These are phyloP conservation scores for Ettlia oleoabundans DNA, from an alignment of 139 green algal species.

Conservation along the genomic window DNA sequence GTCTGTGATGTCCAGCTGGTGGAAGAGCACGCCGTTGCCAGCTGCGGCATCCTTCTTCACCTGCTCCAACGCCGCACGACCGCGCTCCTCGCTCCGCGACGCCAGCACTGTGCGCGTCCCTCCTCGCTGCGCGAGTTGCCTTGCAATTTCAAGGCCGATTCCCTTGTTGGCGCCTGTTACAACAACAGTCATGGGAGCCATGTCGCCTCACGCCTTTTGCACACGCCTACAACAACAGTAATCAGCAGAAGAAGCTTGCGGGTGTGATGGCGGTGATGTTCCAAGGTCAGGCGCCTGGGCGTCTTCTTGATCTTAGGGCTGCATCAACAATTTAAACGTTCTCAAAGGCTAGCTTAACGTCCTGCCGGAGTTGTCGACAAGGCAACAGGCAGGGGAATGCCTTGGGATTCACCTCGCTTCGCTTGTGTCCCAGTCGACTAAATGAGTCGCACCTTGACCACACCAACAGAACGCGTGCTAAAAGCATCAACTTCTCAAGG, in stretches of 20 bases:
- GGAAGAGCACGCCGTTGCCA: neutral
- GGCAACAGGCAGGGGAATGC: too few relatives aligned
- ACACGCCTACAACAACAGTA: too few relatives aligned
- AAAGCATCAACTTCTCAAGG: neutral
- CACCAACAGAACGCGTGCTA: too few relatives aligned
- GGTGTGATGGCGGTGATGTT: neutral
- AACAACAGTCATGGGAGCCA: neutral
- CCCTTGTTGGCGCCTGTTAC: conserved; percentile 29
- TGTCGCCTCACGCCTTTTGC: neutral
- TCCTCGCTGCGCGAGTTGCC: conserved; percentile 45
- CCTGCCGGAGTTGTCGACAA: too few relatives aligned
- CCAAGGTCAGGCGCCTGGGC: too few relatives aligned
- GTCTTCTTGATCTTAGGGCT: too few relatives aligned
- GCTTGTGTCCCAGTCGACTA: neutral
- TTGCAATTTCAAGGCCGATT: conserved; percentile 72
- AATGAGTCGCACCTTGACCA: too few relatives aligned
- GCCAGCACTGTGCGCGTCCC: conserved; percentile 61
- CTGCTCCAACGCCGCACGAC: conserved; percentile 46
- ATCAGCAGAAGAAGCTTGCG: neutral
- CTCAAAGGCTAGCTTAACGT: too few relatives aligned
- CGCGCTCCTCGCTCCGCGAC: conserved; percentile 53
- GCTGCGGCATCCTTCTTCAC: conserved; percentile 26
- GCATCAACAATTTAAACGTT: too few relatives aligned
- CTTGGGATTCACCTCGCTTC: neutral
- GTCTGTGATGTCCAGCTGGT: conserved; percentile 34